Base-by-base conservation (phyloP, 2,329 filamentous ascomycete genomes). In the Alternaria hordeiaustralica region DNA sequence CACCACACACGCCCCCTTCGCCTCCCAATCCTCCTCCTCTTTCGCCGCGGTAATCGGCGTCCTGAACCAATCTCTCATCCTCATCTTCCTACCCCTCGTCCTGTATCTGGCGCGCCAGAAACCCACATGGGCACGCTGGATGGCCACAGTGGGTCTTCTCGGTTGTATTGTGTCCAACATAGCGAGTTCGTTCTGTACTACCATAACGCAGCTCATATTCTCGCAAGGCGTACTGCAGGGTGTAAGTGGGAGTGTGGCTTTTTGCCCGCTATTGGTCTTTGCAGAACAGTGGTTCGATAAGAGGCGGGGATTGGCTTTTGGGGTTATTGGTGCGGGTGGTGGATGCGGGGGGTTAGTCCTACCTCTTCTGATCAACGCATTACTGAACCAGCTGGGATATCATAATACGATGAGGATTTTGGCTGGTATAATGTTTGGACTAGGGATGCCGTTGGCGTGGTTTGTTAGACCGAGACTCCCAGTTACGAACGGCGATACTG, bases 21-120 rank as follows among this genome's bases (percentile, higher is more conserved):
- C 2, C 10, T 30, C 28, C 28, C 28, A 30, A 30, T 30, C 28
- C 28, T n/a, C 33, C 15, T 83, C 74, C 20, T 74, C 84, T 0
- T 81, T 83, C 20, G 87, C 91, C 55, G 84, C 89, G 30, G 82
- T 88, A 18, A 87, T 92, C 56, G 90, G 90, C 2, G 91, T 89
- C 3, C 87, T 85, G 56, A 83, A 88, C 3, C 86, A 86, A 66
- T 83, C 82, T 5, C 75, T 83, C 28, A 79, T 84, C 68, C 84
- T 83, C 71, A 74, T 84, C 36, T 73, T 70, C 28, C 77, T 78
- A 2, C 82, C 82, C 1, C 61, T 83, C 46, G 71, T 79, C 4
- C 75, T 82, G 30, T 65, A 73, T 2, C 44, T 78, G 4, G 58
- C 78, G 15, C 75, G 75, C 45, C 66, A 69, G 6, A 81, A 69